These are phyloP conservation scores for Sordaria brevicollis DNA, from an alignment of 495 filamentous ascomycete genomes.

Conservation along the genomic window DNA sequence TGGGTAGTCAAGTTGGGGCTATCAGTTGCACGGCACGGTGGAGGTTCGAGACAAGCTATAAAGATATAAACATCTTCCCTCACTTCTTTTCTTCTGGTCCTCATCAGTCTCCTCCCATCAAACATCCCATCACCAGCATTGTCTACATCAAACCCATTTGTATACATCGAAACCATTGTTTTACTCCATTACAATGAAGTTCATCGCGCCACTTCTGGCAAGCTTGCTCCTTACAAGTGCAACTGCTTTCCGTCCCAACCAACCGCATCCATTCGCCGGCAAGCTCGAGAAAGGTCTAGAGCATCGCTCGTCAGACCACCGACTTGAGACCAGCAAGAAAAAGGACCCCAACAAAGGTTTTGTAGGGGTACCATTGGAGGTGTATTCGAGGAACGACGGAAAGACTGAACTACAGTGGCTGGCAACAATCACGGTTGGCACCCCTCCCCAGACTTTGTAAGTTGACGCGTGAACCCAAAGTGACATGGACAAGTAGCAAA, in stretches of 20 bases:
- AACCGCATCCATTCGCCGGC: not conserved
- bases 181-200: not conserved
- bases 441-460: constrained; percentile 16
- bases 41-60: too few relatives aligned
- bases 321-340: not conserved
- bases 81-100: too few relatives aligned
- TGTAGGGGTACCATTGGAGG: not conserved
- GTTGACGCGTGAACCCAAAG: not conserved
- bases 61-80: too few relatives aligned
- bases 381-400: not conserved
- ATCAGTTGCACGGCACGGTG: too few relatives aligned
- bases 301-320: not conserved
- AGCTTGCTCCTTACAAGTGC: not conserved
- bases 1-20: too few relatives aligned
- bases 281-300: not conserved
- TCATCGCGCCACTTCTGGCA: not conserved
- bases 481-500: not conserved
- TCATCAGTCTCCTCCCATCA: not conserved
- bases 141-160: too few relatives aligned
- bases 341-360: too few relatives aligned
- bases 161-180: not conserved
- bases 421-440: constrained; percentile 15
- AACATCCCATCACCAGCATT: too few relatives aligned
- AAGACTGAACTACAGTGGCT: constrained; percentile 13
- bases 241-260: not conserved